Conservation (phyloP, 768 basidiomycete species). For the Trametes cubensis region DNA sequence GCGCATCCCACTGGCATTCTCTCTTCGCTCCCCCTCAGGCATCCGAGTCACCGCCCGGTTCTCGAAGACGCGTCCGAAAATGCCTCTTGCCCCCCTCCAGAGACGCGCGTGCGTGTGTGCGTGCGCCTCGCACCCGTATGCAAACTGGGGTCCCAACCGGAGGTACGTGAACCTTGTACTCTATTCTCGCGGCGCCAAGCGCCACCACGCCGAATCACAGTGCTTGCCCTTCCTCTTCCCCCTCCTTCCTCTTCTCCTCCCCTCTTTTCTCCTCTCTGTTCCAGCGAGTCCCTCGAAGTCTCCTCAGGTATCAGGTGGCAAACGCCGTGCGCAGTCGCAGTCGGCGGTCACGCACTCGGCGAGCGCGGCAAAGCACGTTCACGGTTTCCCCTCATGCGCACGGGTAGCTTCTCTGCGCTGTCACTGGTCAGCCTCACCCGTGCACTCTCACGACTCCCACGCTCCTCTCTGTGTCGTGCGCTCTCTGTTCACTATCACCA, state of each 20-base stretch:
- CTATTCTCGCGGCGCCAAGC: slow-evolving; percentile 15
- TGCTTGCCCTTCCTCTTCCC: neutral
- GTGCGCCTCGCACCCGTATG: neutral
- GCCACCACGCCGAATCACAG: neutral
- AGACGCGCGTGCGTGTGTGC: neutral
- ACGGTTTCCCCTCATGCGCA: neutral
- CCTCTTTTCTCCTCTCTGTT: neutral
- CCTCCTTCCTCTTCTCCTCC: neutral
- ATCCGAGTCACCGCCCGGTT: no score
- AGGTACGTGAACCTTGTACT: slow-evolving; percentile 18
- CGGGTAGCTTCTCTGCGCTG: neutral
- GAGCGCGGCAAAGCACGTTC: slow-evolving; percentile 9
- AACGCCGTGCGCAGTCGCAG: neutral
- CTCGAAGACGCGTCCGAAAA: no score
- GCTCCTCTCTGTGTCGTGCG: neutral
- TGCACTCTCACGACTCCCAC: neutral
- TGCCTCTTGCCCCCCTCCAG: neutral
- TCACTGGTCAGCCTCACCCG: neutral
- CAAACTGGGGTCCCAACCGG: slow-evolving; percentile 6
- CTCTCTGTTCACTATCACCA: neutral
- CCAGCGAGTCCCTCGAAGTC: neutral
- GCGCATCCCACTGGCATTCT: neutral
- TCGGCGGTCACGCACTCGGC: neutral
- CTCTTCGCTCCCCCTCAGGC: neutral
- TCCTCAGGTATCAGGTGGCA: neutral